Evolutionary conservation across 495 filamentous ascomycete species (phyloP), one percentile per base, ranked within the genome.

Genomic region (Hypoxylon subgilvum): DNA sequence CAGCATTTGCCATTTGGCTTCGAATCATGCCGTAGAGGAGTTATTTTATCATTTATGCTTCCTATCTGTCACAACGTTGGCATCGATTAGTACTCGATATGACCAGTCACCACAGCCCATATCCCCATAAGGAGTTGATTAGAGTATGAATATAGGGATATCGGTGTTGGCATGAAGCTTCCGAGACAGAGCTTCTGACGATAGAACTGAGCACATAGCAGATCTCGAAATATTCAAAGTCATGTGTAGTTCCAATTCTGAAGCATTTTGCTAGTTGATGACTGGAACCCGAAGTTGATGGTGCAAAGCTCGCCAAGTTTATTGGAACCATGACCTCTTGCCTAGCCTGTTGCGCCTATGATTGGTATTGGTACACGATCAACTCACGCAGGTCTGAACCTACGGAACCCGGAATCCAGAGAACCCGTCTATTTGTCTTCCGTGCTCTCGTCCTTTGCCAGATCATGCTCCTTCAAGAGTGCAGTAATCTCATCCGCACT

Each of bases 401-500:
- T 51, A 47, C 28, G 51, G 30, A 23, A 31, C 34, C 38, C 44
- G 21, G 18, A 14, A 44, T 52, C 45, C 25, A 52, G 40, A 47
- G 6, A 28, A 21, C 14, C 43, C 4, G 13, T 35, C 53, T 75
- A 81, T 69, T 79, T 76, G 42, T 80, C 84, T 72, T 96, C 91
- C 42, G 84, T 78, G 67, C 85, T 86, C 70, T 92, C 87, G 43
- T 87, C 82, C 82, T 96, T 97, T 50, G 91, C 95, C 72, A 99
- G 72, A 68, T 91, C 91, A 70, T 97, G 92, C 79, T 97, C 91
- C 78, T 89, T 93, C 66, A 99, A 77, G 70, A 99, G 81, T 34
- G 90, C 85, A 69, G 88, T 92, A 68, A 99, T 99, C 81, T 97
- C 94, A 61, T 97, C 93, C 35, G 92, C 95, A 67, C 82, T 91